Percentiles rank a stretch among this genome's conserved stretches.
phyloP scores from a whole-genome alignment of 202 grass and related monocot species.

The Digitaria exilis region DNA sequence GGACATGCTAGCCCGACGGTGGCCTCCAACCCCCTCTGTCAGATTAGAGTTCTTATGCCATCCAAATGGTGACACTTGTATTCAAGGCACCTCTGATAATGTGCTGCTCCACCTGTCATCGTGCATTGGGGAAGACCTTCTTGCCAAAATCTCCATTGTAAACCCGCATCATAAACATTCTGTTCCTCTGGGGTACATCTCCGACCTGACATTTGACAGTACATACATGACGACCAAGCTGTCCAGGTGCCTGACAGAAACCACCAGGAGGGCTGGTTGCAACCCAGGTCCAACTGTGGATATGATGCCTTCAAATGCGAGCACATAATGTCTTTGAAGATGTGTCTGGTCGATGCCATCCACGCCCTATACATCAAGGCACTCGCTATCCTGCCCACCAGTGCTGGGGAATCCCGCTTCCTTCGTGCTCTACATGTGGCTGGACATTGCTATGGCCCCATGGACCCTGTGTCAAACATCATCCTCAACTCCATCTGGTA shows the following conservation, averaged over 20 bases:
- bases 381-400: not conserved
- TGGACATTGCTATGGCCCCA: not conserved
- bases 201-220: not conserved
- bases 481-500: not conserved
- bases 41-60: not conserved
- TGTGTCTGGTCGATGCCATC: slow-evolving; percentile 1
- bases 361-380: slow-evolving; percentile 3
- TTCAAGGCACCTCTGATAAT: not conserved
- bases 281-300: not conserved
- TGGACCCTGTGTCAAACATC: slow-evolving; percentile 1
- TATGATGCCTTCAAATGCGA: not conserved
- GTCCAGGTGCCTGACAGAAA: not conserved
- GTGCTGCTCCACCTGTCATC: not conserved
- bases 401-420: not conserved
- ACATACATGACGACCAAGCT: not conserved
- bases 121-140: not conserved
- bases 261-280: too few relatives aligned
- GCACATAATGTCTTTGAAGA: not conserved
- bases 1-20: not conserved
- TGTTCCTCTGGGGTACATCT: not conserved
- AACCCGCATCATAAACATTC: not conserved
- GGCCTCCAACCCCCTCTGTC: not conserved
- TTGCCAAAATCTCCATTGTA: not conserved
- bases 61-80: not conserved
- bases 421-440: not conserved